These are phyloP conservation scores for Salix brachista DNA, from an alignment of 345 rosid species.

Conservation along the genomic window DNA sequence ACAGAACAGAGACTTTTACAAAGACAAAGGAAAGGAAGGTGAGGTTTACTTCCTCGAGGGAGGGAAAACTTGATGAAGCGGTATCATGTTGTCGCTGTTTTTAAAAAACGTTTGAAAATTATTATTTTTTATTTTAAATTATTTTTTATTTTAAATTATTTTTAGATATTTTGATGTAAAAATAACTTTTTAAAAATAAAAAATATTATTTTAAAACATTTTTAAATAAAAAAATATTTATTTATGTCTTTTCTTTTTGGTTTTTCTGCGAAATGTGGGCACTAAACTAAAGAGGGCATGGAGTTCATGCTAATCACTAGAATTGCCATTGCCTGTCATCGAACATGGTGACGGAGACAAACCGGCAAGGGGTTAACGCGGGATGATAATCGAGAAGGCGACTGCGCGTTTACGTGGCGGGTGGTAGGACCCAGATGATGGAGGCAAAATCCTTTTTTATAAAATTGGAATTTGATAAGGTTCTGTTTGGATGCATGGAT, in stretches of 20 bases:
- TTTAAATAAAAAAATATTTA: too few species aligned
- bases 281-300: neutral
- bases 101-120: too few species aligned
- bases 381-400: neutral
- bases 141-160: too few species aligned
- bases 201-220: too few species aligned
- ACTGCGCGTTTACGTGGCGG: neutral
- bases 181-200: too few species aligned
- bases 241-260: too few species aligned
- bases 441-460: neutral
- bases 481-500: too few species aligned
- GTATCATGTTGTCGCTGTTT: neutral
- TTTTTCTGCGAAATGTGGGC: neutral
- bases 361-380: neutral
- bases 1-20: neutral
- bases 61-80: slow-evolving; percentile 32
- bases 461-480: too few species aligned
- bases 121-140: too few species aligned
- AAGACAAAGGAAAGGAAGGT: slow-evolving; percentile 2
- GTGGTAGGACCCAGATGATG: neutral
- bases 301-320: neutral
- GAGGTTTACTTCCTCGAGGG: neutral
- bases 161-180: too few species aligned
- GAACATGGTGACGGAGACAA: neutral
- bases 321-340: neutral